These are phyloP conservation scores for Spizellomyces sp. DNA, from an alignment of 192 early-diverging fungal genomes.

Conservation along the genomic window DNA sequence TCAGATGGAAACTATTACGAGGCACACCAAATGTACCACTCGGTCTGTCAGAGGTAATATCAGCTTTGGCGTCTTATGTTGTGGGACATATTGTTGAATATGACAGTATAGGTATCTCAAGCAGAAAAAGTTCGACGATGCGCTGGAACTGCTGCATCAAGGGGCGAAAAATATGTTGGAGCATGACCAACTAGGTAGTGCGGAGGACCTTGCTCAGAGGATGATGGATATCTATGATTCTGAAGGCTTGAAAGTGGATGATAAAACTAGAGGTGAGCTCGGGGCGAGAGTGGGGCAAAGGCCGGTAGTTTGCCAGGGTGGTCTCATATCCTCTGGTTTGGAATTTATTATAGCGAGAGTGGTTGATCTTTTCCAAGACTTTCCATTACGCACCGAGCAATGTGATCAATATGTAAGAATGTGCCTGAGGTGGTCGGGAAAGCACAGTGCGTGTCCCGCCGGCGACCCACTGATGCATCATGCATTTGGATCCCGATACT, in stretches of 20 bases:
- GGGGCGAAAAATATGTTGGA: conserved; percentile 77
- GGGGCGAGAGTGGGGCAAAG: not conserved
- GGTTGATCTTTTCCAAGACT: conserved; percentile 66
- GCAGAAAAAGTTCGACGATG: conserved; percentile 76
- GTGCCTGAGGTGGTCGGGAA: conserved; percentile 59
- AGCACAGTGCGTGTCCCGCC: conserved; percentile 53
- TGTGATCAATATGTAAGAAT: conserved; percentile 56
- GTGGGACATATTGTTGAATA: no score
- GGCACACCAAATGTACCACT: conserved; percentile 96
- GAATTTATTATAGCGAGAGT: conserved; percentile 20
- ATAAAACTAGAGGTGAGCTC: conserved; percentile 61
- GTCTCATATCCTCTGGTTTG: no score
- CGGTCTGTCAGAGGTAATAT: conserved; percentile 76
- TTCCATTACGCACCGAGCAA: conserved; percentile 50
- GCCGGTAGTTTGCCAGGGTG: no score
- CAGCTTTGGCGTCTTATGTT: conserved; percentile 15
- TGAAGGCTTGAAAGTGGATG: conserved; percentile 66
- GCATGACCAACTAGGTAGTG: conserved; percentile 80
- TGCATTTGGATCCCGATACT: conserved; percentile 68
- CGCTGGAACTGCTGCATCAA: conserved; percentile 76
- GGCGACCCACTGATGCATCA: conserved; percentile 75
- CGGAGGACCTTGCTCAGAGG: conserved; percentile 78
- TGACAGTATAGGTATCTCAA: conserved; percentile 71
- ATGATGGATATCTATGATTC: conserved; percentile 82
- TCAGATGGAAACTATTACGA: conserved; percentile 90